Base-by-base conservation (phyloP, 2,329 filamentous ascomycete genomes). In the Aspergillus intermedius region DNA sequence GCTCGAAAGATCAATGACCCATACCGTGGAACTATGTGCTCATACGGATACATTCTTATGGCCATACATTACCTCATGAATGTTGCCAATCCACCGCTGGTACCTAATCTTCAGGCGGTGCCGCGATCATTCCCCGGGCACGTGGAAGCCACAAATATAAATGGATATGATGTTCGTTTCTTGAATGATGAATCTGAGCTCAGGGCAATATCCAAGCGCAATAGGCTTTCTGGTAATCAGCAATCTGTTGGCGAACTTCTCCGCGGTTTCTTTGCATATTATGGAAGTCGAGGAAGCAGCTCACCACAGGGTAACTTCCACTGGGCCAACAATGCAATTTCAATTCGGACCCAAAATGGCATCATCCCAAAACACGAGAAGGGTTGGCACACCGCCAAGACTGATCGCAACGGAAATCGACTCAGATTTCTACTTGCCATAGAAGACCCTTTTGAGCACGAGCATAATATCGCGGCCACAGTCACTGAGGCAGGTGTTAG, bases 1-100 rank as follows among this genome's bases (percentile, higher is more conserved):
- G 77, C 78, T 23, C 83, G 91, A 42, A 86, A 83, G 54, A 91
- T 95, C 70, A 95, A 95, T 68, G 88, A 84, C 39, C 83, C 88
- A 2, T 94, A 94, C 63, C 84, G 84, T 34, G 90, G 91, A 39
- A 94, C 89, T 0, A 74, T 96, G 15, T 91, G 87, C 46, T 91
- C 87, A 56, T 95, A 95, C 60, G 90, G 91, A 44, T 96, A 91
- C 67, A 88, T 93, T 4, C 73, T 95, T 35, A 95, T 96, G 90
- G 83, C 94, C 4, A 74, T 95, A 13, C 91, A 96, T 68, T 95
- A 91, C 62, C 79, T 95, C 23, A 82, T 93, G 61, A 95, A 95
- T 58, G 68, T 95, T 46, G 86, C 80, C 1, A 75, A 81, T 43
- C 90, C 91, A 0, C 88, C 89, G 47, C 86, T 96, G 15, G 83